Percentiles rank a stretch among this genome's conserved stretches.
These are phyloP conservation scores for Eucalyptus globulus DNA, from an alignment of 345 rosid species.

Conservation along the genomic window DNA sequence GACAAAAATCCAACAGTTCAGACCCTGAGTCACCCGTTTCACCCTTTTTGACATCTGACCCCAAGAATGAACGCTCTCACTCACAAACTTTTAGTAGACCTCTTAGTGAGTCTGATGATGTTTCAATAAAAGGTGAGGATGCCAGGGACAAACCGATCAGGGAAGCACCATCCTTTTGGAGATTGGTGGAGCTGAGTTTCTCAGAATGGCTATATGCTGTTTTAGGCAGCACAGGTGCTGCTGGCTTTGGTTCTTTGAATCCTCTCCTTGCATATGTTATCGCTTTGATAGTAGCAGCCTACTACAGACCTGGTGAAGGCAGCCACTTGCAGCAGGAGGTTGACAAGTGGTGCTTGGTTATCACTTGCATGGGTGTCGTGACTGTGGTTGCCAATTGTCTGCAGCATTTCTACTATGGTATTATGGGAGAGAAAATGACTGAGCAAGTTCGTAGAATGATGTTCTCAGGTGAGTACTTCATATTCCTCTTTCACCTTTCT, in stretches of 20 bases:
- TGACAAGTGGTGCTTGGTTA: conserved; percentile 90
- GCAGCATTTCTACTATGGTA: conserved; percentile 98
- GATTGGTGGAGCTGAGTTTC: conserved; percentile 85
- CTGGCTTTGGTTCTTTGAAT: conserved; percentile 91
- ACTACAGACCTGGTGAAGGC: conserved; percentile 28
- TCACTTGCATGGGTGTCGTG: conserved; percentile 91
- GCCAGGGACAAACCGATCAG: conserved; percentile 32
- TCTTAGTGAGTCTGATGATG: conserved; percentile 65
- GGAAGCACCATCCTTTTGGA: conserved; percentile 81
- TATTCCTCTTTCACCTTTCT: not conserved
- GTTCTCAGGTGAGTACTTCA: conserved; percentile 66
- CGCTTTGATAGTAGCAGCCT: conserved; percentile 68
- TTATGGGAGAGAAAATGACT: conserved; percentile 99
- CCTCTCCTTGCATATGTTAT: conserved; percentile 95
- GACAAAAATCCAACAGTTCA: conserved; percentile 40
- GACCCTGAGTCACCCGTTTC: conserved; percentile 98
- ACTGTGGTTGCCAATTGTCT: conserved; percentile 91
- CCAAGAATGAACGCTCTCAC: conserved; percentile 85
- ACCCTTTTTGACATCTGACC: conserved; percentile 88
- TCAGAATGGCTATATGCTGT: conserved; percentile 97
- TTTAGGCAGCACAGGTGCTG: conserved; percentile 94
- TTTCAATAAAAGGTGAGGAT: conserved; percentile 30
- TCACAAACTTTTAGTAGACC: conserved; percentile 94
- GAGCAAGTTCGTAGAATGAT: conserved; percentile 90
- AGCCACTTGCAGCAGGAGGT: conserved; percentile 58